A percentile compares a stretch with the other conserved stretches of the same genome.
Evolutionary conservation across 345 rosid genomes (phyloP).

Genomic region (Ailanthus altissimus): DNA sequence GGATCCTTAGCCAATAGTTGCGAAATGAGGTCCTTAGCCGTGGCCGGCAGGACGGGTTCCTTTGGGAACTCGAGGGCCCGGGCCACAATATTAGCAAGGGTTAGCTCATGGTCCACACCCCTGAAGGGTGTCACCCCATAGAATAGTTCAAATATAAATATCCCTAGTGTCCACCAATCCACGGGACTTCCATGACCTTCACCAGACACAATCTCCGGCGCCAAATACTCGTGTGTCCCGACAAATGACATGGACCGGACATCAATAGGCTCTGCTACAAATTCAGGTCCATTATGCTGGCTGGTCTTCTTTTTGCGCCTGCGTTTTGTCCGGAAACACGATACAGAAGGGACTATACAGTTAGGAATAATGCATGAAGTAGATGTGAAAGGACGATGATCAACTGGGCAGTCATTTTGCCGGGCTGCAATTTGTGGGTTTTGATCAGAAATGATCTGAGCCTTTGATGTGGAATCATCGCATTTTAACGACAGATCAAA

Average conservation of each 20-base stretch:
- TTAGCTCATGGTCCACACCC: conserved; percentile 55
- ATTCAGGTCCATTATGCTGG: conserved; percentile 30
- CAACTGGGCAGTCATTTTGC: not conserved
- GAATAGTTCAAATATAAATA: conserved; percentile 58
- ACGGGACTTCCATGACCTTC: conserved; percentile 72
- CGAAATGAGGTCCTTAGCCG: conserved; percentile 65
- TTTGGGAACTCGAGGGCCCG: conserved; percentile 65
- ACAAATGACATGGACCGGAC: conserved; percentile 67
- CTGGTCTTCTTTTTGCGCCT: conserved; percentile 32
- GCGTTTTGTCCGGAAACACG: conserved; percentile 46
- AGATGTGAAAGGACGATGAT: conserved; percentile 27
- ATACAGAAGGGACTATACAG: conserved; percentile 56
- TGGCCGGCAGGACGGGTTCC: conserved; percentile 45
- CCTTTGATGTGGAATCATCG: conserved; percentile 38
- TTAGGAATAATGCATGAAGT: conserved; percentile 64
- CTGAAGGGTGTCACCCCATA: conserved; percentile 59
- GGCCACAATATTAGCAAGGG: conserved; percentile 61
- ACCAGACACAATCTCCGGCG: conserved; percentile 64
- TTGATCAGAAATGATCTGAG: conserved; percentile 43
- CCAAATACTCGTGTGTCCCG: conserved; percentile 68
- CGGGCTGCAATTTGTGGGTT: not conserved
- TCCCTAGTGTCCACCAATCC: conserved; percentile 75
- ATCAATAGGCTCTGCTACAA: conserved; percentile 62
- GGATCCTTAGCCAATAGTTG: conserved; percentile 69
- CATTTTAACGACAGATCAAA: conserved; percentile 66